Evolutionary conservation across 371 early-diverging fungal species (phyloP).

Genomic region (Mucor sp.): DNA sequence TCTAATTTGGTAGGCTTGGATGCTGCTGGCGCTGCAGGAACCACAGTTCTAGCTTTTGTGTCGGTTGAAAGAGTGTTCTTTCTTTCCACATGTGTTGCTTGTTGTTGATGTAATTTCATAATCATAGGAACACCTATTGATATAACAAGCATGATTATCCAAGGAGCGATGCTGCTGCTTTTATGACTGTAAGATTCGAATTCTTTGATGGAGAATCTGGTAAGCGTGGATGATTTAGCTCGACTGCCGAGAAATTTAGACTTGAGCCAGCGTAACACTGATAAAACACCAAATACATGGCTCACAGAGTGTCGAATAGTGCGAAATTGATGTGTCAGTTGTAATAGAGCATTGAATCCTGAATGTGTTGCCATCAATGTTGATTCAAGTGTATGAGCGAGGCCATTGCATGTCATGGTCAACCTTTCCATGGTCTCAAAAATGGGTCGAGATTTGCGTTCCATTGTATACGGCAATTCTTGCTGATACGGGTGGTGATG

Average conservation of each 20-base stretch:
- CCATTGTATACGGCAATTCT: not conserved
- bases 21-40: not conserved
- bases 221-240: constrained; percentile 56
- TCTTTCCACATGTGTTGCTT: not conserved
- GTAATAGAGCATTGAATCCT: constrained; percentile 88
- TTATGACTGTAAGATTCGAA: constrained; percentile 56
- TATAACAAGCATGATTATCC: not conserved
- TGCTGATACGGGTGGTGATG: not conserved
- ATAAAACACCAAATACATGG: constrained; percentile 68
- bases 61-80: not conserved
- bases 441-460: constrained; percentile 38
- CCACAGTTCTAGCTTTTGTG: not conserved
- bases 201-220: constrained; percentile 58
- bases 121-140: not conserved
- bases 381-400: constrained; percentile 89
- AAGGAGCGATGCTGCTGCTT: not conserved
- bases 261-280: constrained; percentile 53
- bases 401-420: constrained; percentile 85
- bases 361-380: constrained; percentile 91
- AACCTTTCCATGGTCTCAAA: constrained; percentile 82
- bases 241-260: constrained; percentile 34
- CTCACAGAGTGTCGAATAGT: constrained; percentile 71
- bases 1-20: constrained; percentile 58
- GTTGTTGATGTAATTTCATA: not conserved
- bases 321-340: constrained; percentile 87